phyloP scores from a whole-genome alignment of 768 basidiomycete genomes.

The Boletus barrowsii region DNA sequence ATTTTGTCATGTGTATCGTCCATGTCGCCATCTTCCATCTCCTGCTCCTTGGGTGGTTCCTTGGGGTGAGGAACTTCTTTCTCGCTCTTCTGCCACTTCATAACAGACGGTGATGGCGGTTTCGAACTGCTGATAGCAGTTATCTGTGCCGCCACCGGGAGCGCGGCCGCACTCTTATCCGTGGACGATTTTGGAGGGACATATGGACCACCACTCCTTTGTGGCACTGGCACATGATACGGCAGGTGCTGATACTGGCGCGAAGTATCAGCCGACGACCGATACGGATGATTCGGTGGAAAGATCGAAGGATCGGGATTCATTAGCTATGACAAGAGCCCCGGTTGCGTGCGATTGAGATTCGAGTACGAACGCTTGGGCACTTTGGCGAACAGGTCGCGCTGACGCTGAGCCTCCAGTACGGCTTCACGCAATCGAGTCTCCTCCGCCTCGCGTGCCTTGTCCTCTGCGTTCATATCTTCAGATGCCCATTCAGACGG shows the following conservation, averaged over 20 bases:
- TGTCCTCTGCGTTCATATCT: conserved; percentile 41
- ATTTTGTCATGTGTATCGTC: conserved; percentile 49
- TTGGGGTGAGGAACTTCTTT: conserved; percentile 55
- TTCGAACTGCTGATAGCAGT: conserved; percentile 34
- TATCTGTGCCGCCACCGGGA: conserved; percentile 53
- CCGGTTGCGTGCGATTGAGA: conserved; percentile 49
- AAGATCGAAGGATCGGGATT: conserved; percentile 66
- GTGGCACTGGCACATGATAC: conserved; percentile 22
- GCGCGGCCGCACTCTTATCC: conserved; percentile 57
- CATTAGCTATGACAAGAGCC: conserved; percentile 65
- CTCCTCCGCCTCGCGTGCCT: conserved; percentile 30
- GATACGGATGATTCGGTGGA: conserved; percentile 58
- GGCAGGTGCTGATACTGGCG: conserved; percentile 22
- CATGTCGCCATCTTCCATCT: conserved; percentile 65
- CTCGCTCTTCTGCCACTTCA: conserved; percentile 27
- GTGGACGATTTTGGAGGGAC: conserved; percentile 38
- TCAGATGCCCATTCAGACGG: conserved; percentile 57
- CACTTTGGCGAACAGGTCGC: conserved; percentile 68
- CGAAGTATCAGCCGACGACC: conserved; percentile 47
- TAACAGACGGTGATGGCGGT: conserved; percentile 8
- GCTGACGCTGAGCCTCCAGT: conserved; percentile 58
- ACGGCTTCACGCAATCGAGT: conserved; percentile 49
- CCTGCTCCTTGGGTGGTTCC: conserved; percentile 60
- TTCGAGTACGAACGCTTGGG: conserved; percentile 64
- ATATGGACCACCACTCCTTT: conserved; percentile 27